Percentiles rank a stretch among this genome's conserved stretches.
Evolutionary conservation across 2,329 filamentous ascomycete species (phyloP).

Genomic region (Aspergillus proliferans): DNA sequence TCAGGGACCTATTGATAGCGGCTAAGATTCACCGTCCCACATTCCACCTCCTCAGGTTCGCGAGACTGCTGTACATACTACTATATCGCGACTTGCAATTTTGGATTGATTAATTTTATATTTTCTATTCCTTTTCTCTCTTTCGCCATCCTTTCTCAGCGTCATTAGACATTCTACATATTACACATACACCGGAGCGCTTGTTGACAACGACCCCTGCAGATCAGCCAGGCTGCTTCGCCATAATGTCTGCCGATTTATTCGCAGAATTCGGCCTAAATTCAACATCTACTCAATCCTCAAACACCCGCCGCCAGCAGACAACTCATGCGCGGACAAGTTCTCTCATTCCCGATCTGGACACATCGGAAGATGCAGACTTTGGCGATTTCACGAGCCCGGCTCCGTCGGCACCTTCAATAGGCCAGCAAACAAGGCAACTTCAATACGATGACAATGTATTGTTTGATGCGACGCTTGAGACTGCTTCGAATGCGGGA

Average conservation of each 20-base stretch:
- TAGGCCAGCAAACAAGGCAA: background rate
- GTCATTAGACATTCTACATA: too few relatives aligned
- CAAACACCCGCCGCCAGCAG: constrained; percentile 6
- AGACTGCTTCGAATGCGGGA: constrained; percentile 19
- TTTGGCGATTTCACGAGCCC: constrained; percentile 6
- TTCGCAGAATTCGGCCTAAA: constrained; percentile 45
- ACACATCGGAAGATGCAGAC: constrained; percentile 15
- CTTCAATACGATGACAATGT: constrained; percentile 41
- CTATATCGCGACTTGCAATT: too few relatives aligned
- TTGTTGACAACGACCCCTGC: too few relatives aligned
- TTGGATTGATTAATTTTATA: too few relatives aligned
- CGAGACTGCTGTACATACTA: too few relatives aligned
- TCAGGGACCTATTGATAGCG: background rate
- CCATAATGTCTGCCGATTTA: constrained; percentile 49
- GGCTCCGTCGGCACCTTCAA: constrained; percentile 1
- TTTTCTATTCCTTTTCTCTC: too few relatives aligned
- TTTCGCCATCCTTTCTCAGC: too few relatives aligned
- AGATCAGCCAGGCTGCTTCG: background rate
- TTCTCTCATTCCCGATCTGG: constrained; percentile 18
- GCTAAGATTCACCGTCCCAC: background rate
- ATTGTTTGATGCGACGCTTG: constrained; percentile 55
- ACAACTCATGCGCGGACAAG: constrained; percentile 7
- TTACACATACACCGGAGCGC: too few relatives aligned
- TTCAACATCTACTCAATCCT: constrained; percentile 12
- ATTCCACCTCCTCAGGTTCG: too few relatives aligned